Conservation (phyloP, 495 filamentous ascomycete species). For the Cudoniella acicularis region DNA sequence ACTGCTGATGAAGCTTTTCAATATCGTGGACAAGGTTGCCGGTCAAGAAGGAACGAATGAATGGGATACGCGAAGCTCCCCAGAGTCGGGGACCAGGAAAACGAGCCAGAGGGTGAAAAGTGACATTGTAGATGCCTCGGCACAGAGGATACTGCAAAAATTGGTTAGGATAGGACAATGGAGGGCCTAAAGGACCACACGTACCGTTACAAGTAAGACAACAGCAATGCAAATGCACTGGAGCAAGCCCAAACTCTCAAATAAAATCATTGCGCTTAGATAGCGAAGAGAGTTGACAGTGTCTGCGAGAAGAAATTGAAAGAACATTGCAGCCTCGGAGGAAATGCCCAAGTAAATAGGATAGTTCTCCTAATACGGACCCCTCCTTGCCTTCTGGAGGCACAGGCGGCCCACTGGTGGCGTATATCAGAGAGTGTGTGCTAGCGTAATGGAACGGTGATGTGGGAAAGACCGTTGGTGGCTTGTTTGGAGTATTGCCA, state of each 20-base stretch:
- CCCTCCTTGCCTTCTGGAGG: background rate
- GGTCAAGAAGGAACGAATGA: slow-evolving; percentile 19
- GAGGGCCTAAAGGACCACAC: too few species aligned
- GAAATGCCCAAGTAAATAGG: too few species aligned
- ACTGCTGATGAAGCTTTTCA: slow-evolving; percentile 37
- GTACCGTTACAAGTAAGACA: too few species aligned
- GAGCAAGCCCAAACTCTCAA: background rate
- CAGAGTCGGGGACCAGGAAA: slow-evolving; percentile 46
- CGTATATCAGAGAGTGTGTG: background rate
- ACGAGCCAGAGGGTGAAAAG: slow-evolving; percentile 37
- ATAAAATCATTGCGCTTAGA: background rate
- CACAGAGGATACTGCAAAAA: background rate
- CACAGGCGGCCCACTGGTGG: background rate
- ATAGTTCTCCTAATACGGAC: too few species aligned
- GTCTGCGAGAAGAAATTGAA: background rate
- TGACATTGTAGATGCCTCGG: slow-evolving; percentile 9
- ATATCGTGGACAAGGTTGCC: slow-evolving; percentile 25
- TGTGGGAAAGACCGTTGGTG: too few species aligned
- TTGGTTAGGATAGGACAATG: too few species aligned
- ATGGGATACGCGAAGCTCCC: slow-evolving; percentile 38
- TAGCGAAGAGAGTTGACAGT: too few species aligned
- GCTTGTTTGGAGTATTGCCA: background rate
- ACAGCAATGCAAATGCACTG: too few species aligned
- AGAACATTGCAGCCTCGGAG: background rate
- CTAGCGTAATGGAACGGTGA: background rate